These are phyloP conservation scores for Pseudogymnoascus sp. DNA, from an alignment of 2,329 filamentous ascomycete species.

Conservation along the genomic window DNA sequence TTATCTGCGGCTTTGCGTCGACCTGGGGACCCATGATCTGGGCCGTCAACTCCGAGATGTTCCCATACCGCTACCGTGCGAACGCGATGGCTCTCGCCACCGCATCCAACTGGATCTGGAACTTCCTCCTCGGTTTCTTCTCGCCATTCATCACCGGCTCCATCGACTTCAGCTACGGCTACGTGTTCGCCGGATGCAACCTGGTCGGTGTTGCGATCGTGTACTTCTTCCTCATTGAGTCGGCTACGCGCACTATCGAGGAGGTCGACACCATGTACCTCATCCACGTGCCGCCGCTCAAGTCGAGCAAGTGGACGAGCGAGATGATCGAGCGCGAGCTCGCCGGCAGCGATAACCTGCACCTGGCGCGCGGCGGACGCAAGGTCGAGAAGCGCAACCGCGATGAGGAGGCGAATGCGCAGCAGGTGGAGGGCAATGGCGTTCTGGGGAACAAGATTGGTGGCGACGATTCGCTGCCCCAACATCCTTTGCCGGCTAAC, in stretches of 20 bases:
- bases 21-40: constrained; percentile 65
- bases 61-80: constrained; percentile 52
- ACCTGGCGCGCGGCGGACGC: neutral
- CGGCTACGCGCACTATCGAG: constrained; percentile 29
- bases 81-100: constrained; percentile 53
- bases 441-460: neutral
- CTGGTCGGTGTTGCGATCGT: constrained; percentile 55
- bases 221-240: constrained; percentile 72
- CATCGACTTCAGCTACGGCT: constrained; percentile 66
- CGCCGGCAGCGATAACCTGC: neutral
- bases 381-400: constrained; percentile 6
- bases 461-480: neutral
- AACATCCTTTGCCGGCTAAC: neutral
- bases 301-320: constrained; percentile 25
- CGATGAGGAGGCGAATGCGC: neutral
- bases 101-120: constrained; percentile 60
- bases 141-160: constrained; percentile 67
- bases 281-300: constrained; percentile 31
- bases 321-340: constrained; percentile 8
- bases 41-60: constrained; percentile 60
- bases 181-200: constrained; percentile 68
- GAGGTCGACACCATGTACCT: constrained; percentile 23
- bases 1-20: constrained; percentile 62
- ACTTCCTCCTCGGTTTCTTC: constrained; percentile 69
- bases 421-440: constrained; percentile 2